Evolutionary conservation across 768 basidiomycete genomes (phyloP).

Genomic region (Boletus sensibilis): DNA sequence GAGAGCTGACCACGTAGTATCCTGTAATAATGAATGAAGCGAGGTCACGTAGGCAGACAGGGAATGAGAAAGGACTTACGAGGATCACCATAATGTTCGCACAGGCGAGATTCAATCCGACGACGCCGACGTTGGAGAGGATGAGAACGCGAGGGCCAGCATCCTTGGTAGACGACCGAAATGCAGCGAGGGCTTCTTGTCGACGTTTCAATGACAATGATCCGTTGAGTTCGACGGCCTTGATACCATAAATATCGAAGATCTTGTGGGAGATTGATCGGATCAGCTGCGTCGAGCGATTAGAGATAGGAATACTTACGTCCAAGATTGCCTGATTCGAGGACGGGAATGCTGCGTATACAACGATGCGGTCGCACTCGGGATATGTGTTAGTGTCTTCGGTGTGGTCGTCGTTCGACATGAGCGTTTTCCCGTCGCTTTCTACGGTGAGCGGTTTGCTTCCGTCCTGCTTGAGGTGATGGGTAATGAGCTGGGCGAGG

Average conservation of each 20-base stretch:
- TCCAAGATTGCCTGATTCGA: background rate
- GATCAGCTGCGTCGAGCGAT: too few species aligned
- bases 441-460: background rate
- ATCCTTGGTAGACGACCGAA: background rate
- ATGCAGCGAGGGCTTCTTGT: background rate
- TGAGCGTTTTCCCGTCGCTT: background rate
- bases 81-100: conserved; percentile 17
- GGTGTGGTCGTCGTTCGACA: too few species aligned
- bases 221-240: conserved; percentile 3
- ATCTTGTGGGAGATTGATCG: too few species aligned
- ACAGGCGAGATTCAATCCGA: conserved; percentile 12
- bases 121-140: conserved; percentile 12
- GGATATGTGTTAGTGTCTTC: too few species aligned
- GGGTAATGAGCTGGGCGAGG: background rate
- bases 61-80: conserved; percentile 1
- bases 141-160: conserved; percentile 6
- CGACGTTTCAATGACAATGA: too few species aligned
- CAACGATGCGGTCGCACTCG: conserved; percentile 10
- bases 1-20: conserved; percentile 22
- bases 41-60: too few species aligned
- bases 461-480: conserved; percentile 1
- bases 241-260: conserved; percentile 6
- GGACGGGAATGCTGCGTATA: conserved; percentile 11
- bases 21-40: too few species aligned
- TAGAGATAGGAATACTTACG: background rate